A percentile compares a stretch with the other conserved stretches of the same genome.
Conservation (phyloP, 2,329 filamentous ascomycete species). For the Hymenoscyphus occultus region DNA sequence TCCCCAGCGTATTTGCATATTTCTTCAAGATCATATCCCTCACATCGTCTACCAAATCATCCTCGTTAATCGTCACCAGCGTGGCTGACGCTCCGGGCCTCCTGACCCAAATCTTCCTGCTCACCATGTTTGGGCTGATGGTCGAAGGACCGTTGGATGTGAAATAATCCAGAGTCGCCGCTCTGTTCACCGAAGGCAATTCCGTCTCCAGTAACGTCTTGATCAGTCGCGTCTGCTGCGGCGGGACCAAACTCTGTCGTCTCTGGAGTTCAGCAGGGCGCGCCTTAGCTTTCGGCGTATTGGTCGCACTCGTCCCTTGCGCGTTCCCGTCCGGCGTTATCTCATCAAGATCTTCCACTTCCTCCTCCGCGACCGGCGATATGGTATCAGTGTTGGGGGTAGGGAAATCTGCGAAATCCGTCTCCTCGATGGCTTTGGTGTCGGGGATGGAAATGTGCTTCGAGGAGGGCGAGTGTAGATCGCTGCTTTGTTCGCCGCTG, state of each 20-base stretch:
- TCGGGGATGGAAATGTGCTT: conserved; percentile 27
- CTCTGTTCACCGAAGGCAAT: conserved; percentile 37
- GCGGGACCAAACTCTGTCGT: conserved; percentile 45
- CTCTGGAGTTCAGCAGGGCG: conserved; percentile 30
- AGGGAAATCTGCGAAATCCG: conserved; percentile 26
- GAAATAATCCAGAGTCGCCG: conserved; percentile 37
- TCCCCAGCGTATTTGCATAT: conserved; percentile 89
- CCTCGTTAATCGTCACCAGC: conserved; percentile 77
- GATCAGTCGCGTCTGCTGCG: conserved; percentile 47
- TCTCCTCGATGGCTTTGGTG: conserved; percentile 25
- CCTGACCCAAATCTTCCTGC: conserved; percentile 92
- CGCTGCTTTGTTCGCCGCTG: conserved; percentile 13
- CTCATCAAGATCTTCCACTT: conserved; percentile 14
- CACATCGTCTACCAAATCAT: conserved; percentile 91
- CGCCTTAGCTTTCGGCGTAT: conserved; percentile 12
- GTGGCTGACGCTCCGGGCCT: conserved; percentile 82
- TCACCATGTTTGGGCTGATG: conserved; percentile 49
- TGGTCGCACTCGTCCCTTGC: neutral
- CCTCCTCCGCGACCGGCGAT: conserved; percentile 25
- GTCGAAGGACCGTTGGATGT: conserved; percentile 31
- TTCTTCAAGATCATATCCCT: conserved; percentile 89
- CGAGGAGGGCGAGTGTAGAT: conserved; percentile 16
- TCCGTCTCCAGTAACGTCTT: conserved; percentile 50
- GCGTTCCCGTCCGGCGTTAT: neutral
- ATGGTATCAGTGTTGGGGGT: conserved; percentile 33